Evolutionary conservation across 805 yeast genomes (phyloP), one percentile per base, ranked within the genome.

Genomic region (Teunomyces pallodes): DNA sequence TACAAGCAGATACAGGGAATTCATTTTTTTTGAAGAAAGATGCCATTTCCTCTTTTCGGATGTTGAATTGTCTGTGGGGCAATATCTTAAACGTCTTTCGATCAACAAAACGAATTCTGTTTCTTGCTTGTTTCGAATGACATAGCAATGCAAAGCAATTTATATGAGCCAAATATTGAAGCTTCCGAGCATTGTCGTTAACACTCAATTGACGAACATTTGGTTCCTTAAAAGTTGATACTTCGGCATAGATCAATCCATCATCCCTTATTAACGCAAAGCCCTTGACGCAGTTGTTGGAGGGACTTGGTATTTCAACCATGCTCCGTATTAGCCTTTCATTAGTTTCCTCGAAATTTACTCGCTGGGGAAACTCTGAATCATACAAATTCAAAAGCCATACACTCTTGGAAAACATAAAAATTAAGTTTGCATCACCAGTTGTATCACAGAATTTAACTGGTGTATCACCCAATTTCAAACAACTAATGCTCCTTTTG

Each of bases 301-400:
- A 32, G 29, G 31, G 12, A 7, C 17, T 4, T 12, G 43, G 58
- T 12, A 58, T 40, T 36, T 55, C 59, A 1, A 49, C 47, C 48
- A 61, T 51, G 16, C 55, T 45, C 9, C 43, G 29, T 1, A 70
- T 52, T 1, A 61, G 38, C 24, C 67, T 61, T 14, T 72, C 76
- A 26, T 54, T 52, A 29, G 56, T 64, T 36, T 73, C 76, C 10
- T 70, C 74, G 41, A 70, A 69, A 24, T 59, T 54, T 7, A 71
- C 69, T 38, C 61, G 58, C 7, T 45, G 45, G 2, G 77, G 77
- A 14, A 46, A 55, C 6, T 44, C 42, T 5, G 66, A 59, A 1
- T 56, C 61, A 44, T 62, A 57, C 8, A 58, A 50, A 48, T 70
- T 64, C 31, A 72, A 47, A 14, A 70, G 48, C 74, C 74, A 73